Evolutionary conservation across 2,329 filamentous ascomycete genomes (phyloP), one percentile per base, ranked within the genome.

Genomic region (Microsporum ferrugineum): DNA sequence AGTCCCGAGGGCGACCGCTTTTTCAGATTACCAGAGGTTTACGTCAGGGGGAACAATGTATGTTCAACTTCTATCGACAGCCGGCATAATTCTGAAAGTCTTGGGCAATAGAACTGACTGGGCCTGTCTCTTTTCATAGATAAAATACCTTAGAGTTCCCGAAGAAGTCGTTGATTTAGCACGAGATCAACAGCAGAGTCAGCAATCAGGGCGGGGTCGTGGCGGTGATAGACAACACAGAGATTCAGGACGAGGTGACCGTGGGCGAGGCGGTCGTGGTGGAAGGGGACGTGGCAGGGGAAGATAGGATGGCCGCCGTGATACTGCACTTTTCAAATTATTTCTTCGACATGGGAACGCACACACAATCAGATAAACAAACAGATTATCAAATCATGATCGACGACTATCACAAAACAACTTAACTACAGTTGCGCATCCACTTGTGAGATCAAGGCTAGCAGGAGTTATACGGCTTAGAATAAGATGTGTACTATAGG

Each of bases 11-110:
- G 91, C 65, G 91, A 97, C 76, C 91, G 88, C 72, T 99, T 99
- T 76, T 88, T 90, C 75, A 83, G 90, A 71, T 78, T 99, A 75
- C 87, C 91, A 39, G 95, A 99, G 74, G 91, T 92, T 62, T 99
- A 99, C 71, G 89, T 99, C 58, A 88, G 95, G 72, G 94, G 94
- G 63, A 99, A 97, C 77, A 99, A 97, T 72, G 92, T 96, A 77
- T 64, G 88, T 79, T 41, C 14, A 51, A 36, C 10, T 39, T 33
- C 58, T 34, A 27, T 57, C 23, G 2, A 12, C 33, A 27, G 17
- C 17, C 8, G n/a, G 4, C 43, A 17, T 47, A 43, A 14, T 5
- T 43, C 4, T 17, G 10, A 14, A 14, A 47, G 5, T 23, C 4
- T 27, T 29, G 51, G 5, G 3, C 29, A 10, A 0, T n/a, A 14